Conservation (phyloP, 1,284 basidiomycete species). For the Austropuccinia psidii region DNA sequence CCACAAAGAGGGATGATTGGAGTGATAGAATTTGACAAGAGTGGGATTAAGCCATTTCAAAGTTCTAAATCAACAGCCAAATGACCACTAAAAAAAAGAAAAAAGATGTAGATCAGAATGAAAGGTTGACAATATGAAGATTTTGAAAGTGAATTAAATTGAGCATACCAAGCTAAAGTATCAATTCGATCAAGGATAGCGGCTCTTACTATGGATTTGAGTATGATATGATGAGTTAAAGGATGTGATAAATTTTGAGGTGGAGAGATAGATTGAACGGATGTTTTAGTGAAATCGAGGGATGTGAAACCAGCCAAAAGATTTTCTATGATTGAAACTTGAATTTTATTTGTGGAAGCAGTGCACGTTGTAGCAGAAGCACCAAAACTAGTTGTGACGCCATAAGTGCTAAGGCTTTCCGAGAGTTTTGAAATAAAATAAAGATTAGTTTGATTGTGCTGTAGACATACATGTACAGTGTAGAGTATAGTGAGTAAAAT, state of each 20-base stretch:
- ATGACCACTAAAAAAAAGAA: constrained; percentile 54
- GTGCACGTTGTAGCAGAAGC: constrained; percentile 61
- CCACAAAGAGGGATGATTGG: constrained; percentile 76
- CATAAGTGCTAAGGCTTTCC: constrained; percentile 30
- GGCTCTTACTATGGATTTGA: constrained; percentile 78
- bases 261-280: constrained; percentile 41
- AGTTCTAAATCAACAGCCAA: constrained; percentile 74
- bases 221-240: constrained; percentile 63
- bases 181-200: constrained; percentile 80
- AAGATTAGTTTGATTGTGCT: too few species aligned
- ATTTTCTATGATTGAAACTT: constrained; percentile 68
- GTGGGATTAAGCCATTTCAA: constrained; percentile 66
- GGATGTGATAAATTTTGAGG: constrained; percentile 1
- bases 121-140: not conserved
- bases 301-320: constrained; percentile 63
- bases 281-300: constrained; percentile 48
- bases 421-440: too few species aligned
- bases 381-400: constrained; percentile 40
- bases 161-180: constrained; percentile 59
- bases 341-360: constrained; percentile 60
- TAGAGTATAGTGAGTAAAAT: too few species aligned
- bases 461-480: too few species aligned
- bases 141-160: too few species aligned
- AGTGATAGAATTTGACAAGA: constrained; percentile 65
- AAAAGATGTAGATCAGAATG: not conserved